Base-by-base conservation (phyloP, 345 rosid species). In the Arabidopsis suecica region DNA sequence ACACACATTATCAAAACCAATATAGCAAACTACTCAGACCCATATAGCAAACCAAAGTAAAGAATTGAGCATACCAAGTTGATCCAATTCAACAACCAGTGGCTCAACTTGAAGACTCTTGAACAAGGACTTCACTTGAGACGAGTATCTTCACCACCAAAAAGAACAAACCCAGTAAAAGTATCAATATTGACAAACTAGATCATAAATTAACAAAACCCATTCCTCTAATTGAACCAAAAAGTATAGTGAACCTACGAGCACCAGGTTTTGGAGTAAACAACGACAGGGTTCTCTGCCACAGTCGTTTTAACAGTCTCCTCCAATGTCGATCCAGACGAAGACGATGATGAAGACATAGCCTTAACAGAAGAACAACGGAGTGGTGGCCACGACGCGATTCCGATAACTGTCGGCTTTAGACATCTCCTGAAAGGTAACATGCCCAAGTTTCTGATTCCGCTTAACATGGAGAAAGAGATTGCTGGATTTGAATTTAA, bases 191-290 rank as follows among this genome's bases (percentile, higher is more conserved):
- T 40, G 12, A 48, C 47, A 61, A 66, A 36, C 34, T 11, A 66
- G 22, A 36, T 50, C 33, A 63, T 28, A 6, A 9, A 65, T 32
- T 0, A 51, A 66, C 32, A 56, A 68, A 69, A 32, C 32, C n/a
- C 7, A 41, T 41, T n/a, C 25, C 7, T 53, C 9, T 7, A 63
- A 44, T 34, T 44, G 23, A 32, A 55, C 41, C 48, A 28, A 48
- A 45, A 40, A 23, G 30, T 25, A 16, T 4, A 9, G 68, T 34
- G 55, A 68, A 84, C 98, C 62, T 82, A 94, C 97, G 93, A 85
- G 90, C 98, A 94, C 92, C 92, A 94, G 75, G 79, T 61, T 78
- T 90, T 95, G 77, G 99, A 95, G 85, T 95, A 95, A 67, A 95
- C 97, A 55, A 95, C 99, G 48, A 89, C 96, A 25, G 90, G 91